A percentile compares a stretch with the other conserved stretches of the same genome.
These are phyloP conservation scores for Choanephora cucurbitarum DNA, from an alignment of 371 early-diverging fungal genomes.

Conservation along the genomic window DNA sequence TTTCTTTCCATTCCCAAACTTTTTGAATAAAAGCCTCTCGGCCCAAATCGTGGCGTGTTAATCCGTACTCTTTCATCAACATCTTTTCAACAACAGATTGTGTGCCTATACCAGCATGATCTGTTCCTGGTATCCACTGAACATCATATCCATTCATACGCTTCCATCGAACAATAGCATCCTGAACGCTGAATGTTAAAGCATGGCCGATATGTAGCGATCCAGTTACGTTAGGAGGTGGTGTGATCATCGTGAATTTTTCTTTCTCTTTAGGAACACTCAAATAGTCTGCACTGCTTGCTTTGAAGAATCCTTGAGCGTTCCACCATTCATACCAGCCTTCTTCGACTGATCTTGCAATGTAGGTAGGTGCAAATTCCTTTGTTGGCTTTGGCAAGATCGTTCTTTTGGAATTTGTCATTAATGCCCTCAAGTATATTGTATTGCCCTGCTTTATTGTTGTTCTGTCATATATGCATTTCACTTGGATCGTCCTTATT, in stretches of 20 bases:
- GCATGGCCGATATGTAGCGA: constrained; percentile 96
- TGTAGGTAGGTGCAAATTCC: constrained; percentile 29
- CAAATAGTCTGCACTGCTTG: constrained; percentile 24
- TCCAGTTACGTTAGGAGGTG: constrained; percentile 99
- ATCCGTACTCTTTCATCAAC: constrained; percentile 63
- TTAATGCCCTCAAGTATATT: not conserved
- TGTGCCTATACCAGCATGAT: constrained; percentile 98
- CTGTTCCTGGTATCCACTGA: constrained; percentile 93
- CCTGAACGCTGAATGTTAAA: constrained; percentile 88
- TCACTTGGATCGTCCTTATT: not conserved
- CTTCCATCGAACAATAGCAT: constrained; percentile 85
- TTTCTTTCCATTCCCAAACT: constrained; percentile 87
- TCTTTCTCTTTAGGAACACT: constrained; percentile 6
- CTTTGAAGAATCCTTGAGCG: constrained; percentile 47
- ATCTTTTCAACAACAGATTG: constrained; percentile 95
- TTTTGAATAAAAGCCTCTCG: constrained; percentile 84
- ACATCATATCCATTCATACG: constrained; percentile 86
- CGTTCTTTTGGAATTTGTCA: not conserved
- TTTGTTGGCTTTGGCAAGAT: constrained; percentile 26
- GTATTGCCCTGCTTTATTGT: not conserved
- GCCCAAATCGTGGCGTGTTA: constrained; percentile 68
- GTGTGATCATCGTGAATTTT: constrained; percentile 79
- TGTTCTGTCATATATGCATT: not conserved
- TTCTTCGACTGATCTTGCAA: constrained; percentile 54
- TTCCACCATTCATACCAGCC: constrained; percentile 80